Base-by-base conservation (phyloP, 2,329 filamentous ascomycete genomes). In the Colletotrichum siamense region DNA sequence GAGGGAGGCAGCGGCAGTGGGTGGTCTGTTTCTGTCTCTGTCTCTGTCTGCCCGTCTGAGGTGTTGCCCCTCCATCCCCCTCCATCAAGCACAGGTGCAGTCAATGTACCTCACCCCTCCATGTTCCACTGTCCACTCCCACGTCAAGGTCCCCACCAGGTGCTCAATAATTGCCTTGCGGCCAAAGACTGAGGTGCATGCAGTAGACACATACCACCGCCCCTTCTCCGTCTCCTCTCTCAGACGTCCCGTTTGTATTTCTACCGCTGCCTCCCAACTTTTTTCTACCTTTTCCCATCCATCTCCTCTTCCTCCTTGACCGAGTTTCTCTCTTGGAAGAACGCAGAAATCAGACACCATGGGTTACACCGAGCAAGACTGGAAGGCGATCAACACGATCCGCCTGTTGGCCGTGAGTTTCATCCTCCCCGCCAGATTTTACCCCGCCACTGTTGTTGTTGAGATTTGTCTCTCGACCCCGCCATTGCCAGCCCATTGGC, bases 361-460 rank as follows among this genome's bases (percentile, higher is more conserved):
- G 96, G 93, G 93, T 87, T 98, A 95, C 92, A 91, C 91, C 86
- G 95, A 99, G 84, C 87, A 93, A 85, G 97, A 99, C 87, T 90
- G 94, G 91, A 92, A 96, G 88, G 95, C 95, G 85, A 95, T 99
- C 90, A 99, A 99, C 94, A 98, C 96, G 87, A 99, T 99, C 91
- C 95, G 97, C 87, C 89, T 95, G 85, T 92, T 99, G 83, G 96
- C 97, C 86, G 97, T 99, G 94, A 88, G 96, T 94, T 78, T 72
- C 62, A 73, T 77, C 18, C 79, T 77, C 77, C 79, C 78, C 80
- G 78, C 81, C 79, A 70, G 66, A 71, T 79, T 77, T 78, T 82
- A 81, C 81, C 83, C 82, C 81, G 80, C 82, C 81, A 68, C 82
- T 80, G 81, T 81, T 80, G 81, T 82, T 77, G 81, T 78, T 71